Evolutionary conservation across 129 eudicot genomes (phyloP).

Genomic region (Pulicaria dysenterica): DNA sequence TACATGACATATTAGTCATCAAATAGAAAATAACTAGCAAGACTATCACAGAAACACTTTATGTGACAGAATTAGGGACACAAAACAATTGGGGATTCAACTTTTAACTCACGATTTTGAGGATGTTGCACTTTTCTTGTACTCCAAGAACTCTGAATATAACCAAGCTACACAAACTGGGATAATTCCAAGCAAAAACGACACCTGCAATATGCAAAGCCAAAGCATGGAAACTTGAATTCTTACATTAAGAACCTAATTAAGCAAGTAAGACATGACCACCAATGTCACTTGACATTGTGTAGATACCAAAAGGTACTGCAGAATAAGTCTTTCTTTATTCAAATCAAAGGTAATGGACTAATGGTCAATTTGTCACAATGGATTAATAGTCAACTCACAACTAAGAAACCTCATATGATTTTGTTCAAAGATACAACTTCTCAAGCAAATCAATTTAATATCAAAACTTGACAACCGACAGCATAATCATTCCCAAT

Average conservation of each 20-base stretch:
- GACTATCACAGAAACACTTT: not conserved
- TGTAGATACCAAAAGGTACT: not conserved
- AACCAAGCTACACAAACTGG: slow-evolving; percentile 77
- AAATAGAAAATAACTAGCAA: not conserved
- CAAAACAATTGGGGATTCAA: not conserved
- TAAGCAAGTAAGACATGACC: not conserved
- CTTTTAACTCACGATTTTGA: slow-evolving; percentile 60
- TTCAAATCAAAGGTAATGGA: not conserved
- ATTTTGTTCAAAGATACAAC: not conserved
- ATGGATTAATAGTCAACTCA: slow-evolving; percentile 13
- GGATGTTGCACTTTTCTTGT: slow-evolving; percentile 54
- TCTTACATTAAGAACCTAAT: not conserved
- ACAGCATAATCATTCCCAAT: not conserved
- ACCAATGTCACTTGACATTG: not conserved
- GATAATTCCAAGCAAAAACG: slow-evolving; percentile 76
- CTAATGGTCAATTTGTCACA: not conserved
- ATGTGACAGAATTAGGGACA: not conserved
- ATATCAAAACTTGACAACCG: slow-evolving; percentile 1
- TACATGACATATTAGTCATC: not conserved
- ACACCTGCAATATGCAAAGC: slow-evolving; percentile 54
- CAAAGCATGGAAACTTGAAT: not conserved
- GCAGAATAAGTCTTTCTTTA: not conserved
- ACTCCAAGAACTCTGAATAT: slow-evolving; percentile 76
- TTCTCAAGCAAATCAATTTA: slow-evolving; percentile 7
- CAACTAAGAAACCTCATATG: too few relatives aligned